phyloP scores from a whole-genome alignment of 2,329 filamentous ascomycete species.

The Paecilomyces formosus region DNA sequence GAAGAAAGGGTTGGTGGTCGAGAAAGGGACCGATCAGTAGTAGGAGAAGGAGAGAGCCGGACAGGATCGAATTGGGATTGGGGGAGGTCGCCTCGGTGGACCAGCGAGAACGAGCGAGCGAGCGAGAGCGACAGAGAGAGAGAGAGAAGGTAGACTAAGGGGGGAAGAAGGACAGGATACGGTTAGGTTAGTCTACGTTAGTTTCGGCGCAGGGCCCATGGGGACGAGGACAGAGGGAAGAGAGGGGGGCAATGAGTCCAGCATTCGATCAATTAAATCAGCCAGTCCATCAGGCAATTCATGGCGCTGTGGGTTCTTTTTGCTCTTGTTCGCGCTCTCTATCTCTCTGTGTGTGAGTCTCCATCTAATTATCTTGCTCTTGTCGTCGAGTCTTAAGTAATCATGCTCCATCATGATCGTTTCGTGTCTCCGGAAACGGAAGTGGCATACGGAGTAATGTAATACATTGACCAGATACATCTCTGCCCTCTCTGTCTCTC shows the following conservation, averaged over 20 bases:
- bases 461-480: no score
- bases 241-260: no score
- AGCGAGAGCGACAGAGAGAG: no score
- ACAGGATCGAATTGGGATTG: not conserved
- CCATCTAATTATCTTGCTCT: no score
- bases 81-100: not conserved
- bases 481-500: no score
- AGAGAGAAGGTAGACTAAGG: no score
- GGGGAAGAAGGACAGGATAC: not conserved
- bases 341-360: no score
- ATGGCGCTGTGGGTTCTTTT: not conserved
- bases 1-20: not conserved
- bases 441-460: no score
- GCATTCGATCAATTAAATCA: no score
- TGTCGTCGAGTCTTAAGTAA: no score
- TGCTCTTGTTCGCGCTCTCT: not conserved
- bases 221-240: no score
- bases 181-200: not conserved
- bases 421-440: not conserved
- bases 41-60: not conserved
- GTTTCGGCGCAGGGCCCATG: not conserved
- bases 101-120: not conserved
- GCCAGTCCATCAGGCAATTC: not conserved
- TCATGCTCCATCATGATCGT: not conserved
- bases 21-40: not conserved